phyloP scores from a whole-genome alignment of 2,329 filamentous ascomycete genomes.

The Sporothrix globosa region DNA sequence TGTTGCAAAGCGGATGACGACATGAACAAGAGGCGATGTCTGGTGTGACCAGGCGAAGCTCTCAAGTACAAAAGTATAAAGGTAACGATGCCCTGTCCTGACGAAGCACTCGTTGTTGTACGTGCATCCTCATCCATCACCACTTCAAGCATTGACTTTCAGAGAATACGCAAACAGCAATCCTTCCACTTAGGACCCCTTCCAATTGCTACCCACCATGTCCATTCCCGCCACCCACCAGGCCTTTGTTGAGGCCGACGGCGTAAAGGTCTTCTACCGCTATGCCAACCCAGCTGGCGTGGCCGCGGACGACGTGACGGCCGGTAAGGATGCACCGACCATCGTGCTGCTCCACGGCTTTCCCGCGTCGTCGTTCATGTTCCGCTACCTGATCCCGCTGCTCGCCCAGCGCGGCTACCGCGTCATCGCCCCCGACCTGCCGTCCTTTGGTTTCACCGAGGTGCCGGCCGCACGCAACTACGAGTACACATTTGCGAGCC shows the following conservation, averaged over 20 bases:
- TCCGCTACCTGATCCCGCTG: slow-evolving; percentile 50
- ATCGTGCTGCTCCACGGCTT: slow-evolving; percentile 53
- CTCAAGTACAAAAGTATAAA: not conserved
- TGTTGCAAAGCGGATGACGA: not conserved
- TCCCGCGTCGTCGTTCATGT: slow-evolving; percentile 50
- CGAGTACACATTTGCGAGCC: slow-evolving; percentile 57
- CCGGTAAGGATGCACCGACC: slow-evolving; percentile 40
- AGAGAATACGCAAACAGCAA: not conserved
- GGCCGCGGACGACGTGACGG: not conserved
- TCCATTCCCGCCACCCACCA: slow-evolving; percentile 1
- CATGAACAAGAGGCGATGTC: not conserved
- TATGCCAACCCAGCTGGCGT: slow-evolving; percentile 38
- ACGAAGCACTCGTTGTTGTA: not conserved
- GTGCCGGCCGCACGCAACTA: slow-evolving; percentile 49
- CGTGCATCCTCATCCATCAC: slow-evolving; percentile 7
- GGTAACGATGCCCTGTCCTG: not conserved
- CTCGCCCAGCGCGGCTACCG: slow-evolving; percentile 46
- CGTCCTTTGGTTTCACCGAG: slow-evolving; percentile 62
- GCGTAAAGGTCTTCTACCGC: slow-evolving; percentile 49
- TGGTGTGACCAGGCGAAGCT: no score
- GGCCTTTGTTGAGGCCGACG: slow-evolving; percentile 37
- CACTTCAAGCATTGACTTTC: not conserved
- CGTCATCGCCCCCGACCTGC: slow-evolving; percentile 61
- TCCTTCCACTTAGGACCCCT: no score
- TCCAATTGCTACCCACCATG: not conserved